Conservation (phyloP, 257 asterid species). For the Rhazya stricta region DNA sequence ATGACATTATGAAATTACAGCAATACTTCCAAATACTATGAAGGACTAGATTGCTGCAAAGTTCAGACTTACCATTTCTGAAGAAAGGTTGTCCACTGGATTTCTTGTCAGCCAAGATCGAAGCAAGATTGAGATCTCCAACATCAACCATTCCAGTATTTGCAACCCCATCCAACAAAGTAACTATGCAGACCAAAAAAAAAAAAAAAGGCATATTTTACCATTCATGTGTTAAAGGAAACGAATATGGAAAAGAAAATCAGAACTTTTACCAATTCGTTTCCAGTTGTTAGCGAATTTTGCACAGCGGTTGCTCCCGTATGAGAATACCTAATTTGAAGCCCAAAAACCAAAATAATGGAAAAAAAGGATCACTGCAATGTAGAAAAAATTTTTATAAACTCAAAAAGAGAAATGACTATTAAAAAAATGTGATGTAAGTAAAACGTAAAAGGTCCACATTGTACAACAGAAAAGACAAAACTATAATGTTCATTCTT, state of each 20-base stretch:
- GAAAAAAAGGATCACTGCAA: background rate
- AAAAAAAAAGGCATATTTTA: constrained; percentile 13
- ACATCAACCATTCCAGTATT: constrained; percentile 75
- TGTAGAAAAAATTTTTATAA: background rate
- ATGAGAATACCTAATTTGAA: constrained; percentile 56
- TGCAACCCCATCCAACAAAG: constrained; percentile 73
- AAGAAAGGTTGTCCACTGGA: constrained; percentile 74
- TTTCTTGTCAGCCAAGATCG: constrained; percentile 77
- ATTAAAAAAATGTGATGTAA: background rate
- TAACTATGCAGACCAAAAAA: constrained; percentile 37
- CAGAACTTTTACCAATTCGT: constrained; percentile 55
- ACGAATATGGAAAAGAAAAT: constrained; percentile 6
- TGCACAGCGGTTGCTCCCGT: constrained; percentile 62
- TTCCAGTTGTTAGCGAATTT: constrained; percentile 71
- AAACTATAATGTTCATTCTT: background rate
- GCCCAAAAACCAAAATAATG: background rate
- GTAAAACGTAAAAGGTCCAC: background rate
- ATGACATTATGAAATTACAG: background rate
- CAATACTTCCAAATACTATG: background rate
- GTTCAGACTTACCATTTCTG: constrained; percentile 55
- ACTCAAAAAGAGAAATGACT: background rate
- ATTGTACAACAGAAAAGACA: background rate
- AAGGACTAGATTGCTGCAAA: constrained; percentile 1
- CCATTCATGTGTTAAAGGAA: constrained; percentile 8
- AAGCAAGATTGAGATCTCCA: constrained; percentile 66